phyloP scores from a whole-genome alignment of 805 yeast genomes.

The Cyberlindnera euphorbiae region DNA sequence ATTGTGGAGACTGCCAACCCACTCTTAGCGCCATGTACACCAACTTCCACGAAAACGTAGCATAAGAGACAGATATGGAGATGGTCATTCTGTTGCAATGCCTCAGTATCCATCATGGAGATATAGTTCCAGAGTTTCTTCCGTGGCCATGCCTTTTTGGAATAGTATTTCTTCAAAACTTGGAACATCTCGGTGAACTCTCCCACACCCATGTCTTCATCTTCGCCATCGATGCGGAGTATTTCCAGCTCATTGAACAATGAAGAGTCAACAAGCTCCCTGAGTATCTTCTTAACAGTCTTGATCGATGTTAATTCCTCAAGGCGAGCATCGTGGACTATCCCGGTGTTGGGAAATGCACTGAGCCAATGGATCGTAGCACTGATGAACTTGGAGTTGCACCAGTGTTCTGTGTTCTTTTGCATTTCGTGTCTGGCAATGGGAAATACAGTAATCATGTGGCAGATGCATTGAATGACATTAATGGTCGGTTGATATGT shows the following conservation, averaged over 20 bases:
- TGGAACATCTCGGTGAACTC: conserved; percentile 8
- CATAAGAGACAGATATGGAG: conserved; percentile 13
- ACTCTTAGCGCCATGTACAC: conserved; percentile 16
- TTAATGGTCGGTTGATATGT: no score
- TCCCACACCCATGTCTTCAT: background rate
- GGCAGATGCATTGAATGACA: no score
- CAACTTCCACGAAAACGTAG: conserved; percentile 17
- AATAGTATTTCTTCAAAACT: conserved; percentile 2
- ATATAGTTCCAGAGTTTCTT: conserved; percentile 10
- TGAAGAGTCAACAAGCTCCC: no score
- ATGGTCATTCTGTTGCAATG: conserved; percentile 8
- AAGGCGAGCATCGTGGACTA: no score
- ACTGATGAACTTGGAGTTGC: conserved; percentile 4
- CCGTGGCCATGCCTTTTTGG: conserved; percentile 4
- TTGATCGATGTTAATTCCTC: no score
- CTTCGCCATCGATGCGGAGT: no score
- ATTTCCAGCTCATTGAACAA: no score
- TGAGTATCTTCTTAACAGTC: no score
- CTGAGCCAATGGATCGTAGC: conserved; percentile 15
- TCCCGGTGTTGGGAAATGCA: conserved; percentile 8
- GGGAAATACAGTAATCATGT: no score
- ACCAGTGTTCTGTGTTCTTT: background rate
- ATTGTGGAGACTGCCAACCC: conserved; percentile 11
- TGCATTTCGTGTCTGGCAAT: no score
- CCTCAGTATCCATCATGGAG: conserved; percentile 6